These are phyloP conservation scores for Podospora comata DNA, from an alignment of 495 filamentous ascomycete species.

Conservation along the genomic window DNA sequence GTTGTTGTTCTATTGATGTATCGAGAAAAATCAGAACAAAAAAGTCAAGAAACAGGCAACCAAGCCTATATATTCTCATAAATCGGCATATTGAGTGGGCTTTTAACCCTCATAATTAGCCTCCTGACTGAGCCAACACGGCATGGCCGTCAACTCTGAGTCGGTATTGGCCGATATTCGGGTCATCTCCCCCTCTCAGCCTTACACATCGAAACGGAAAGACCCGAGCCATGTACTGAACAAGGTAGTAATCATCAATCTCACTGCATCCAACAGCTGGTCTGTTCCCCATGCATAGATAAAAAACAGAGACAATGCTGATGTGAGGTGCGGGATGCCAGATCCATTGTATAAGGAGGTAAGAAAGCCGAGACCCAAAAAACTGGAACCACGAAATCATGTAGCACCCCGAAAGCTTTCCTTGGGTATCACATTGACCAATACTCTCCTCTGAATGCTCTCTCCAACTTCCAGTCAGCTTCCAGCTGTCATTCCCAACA, in stretches of 20 bases:
- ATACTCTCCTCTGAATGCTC: too few species aligned
- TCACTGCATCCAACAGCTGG: background rate
- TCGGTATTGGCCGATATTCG: background rate
- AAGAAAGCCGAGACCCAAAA: too few species aligned
- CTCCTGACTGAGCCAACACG: background rate
- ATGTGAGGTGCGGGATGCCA: too few species aligned
- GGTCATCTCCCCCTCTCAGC: background rate
- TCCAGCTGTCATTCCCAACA: background rate
- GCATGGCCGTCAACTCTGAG: background rate
- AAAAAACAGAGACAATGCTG: too few species aligned
- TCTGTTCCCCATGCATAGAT: too few species aligned
- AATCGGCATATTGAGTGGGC: background rate
- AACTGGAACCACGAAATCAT: too few species aligned
- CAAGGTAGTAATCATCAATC: background rate
- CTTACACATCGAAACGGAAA: background rate
- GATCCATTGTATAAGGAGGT: too few species aligned
- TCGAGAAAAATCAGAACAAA: background rate
- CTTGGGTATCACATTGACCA: too few species aligned
- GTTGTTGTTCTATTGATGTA: background rate
- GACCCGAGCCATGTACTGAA: background rate
- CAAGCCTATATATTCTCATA: background rate
- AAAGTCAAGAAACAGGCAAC: background rate
- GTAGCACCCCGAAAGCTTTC: too few species aligned
- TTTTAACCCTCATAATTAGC: background rate
- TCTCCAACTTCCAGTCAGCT: background rate